These are phyloP conservation scores for Gossypium mustelinum DNA, from an alignment of 345 rosid genomes.

Conservation along the genomic window DNA sequence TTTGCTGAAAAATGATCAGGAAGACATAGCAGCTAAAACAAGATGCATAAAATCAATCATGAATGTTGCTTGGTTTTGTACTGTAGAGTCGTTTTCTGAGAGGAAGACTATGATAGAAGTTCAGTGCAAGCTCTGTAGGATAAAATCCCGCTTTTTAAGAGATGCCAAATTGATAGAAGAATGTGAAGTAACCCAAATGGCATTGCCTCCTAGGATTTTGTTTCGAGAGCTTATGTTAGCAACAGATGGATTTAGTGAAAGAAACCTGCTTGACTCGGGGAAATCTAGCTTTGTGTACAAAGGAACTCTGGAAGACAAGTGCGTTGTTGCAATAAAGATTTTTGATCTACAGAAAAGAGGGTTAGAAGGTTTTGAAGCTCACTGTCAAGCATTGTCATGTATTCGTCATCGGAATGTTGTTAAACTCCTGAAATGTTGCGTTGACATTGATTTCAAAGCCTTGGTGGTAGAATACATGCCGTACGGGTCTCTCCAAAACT, in stretches of 20 bases:
- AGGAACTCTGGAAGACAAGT: background rate
- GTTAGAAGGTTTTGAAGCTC: background rate
- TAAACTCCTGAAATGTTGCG: constrained; percentile 11
- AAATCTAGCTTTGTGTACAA: constrained; percentile 4
- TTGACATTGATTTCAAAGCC: constrained; percentile 9
- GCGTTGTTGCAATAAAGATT: too few species aligned
- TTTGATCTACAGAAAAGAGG: too few species aligned
- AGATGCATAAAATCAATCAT: constrained; percentile 9
- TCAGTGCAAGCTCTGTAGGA: background rate
- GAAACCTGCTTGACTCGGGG: constrained; percentile 9
- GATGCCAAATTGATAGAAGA: background rate
- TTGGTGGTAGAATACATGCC: constrained; percentile 17
- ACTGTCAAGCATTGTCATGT: constrained; percentile 5
- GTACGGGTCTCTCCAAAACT: constrained; percentile 10
- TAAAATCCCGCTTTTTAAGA: background rate
- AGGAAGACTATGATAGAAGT: background rate
- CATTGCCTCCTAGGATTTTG: background rate
- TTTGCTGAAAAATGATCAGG: constrained; percentile 8
- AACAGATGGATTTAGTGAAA: constrained; percentile 18
- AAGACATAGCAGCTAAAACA: background rate
- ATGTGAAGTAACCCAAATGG: background rate
- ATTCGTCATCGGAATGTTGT: constrained; percentile 21
- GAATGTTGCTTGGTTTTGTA: constrained; percentile 8
- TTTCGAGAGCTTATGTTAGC: constrained; percentile 10
- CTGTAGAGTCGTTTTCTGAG: background rate